A percentile compares a stretch with the other conserved stretches of the same genome.
phyloP scores from a whole-genome alignment of 129 eudicot species.

The Ambrosia trifida region DNA sequence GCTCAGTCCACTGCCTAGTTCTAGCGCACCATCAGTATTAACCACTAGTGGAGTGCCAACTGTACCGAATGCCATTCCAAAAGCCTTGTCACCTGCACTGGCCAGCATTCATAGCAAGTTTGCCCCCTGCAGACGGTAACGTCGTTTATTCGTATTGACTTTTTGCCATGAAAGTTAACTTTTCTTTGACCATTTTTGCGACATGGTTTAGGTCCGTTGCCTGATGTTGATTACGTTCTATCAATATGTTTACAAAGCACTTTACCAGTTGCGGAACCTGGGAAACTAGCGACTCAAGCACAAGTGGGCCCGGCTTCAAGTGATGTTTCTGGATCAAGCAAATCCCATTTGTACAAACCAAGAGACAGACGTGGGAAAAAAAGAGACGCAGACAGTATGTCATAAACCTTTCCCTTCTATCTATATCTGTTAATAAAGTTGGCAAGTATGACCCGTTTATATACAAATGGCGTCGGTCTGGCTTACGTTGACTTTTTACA shows the following conservation, averaged over 20 bases:
- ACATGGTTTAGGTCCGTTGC: conserved; percentile 71
- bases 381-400: conserved; percentile 71
- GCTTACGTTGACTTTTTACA: neutral
- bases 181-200: conserved; percentile 1
- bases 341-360: conserved; percentile 50
- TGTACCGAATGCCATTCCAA: conserved; percentile 46
- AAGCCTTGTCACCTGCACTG: conserved; percentile 72
- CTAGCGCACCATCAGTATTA: conserved; percentile 29
- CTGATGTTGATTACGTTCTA: conserved; percentile 86
- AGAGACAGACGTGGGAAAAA: conserved; percentile 77
- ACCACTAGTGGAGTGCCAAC: conserved; percentile 44
- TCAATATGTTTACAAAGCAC: conserved; percentile 87
- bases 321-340: conserved; percentile 67
- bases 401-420: conserved; percentile 13
- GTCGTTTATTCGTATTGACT: conserved; percentile 2
- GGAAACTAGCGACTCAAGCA: conserved; percentile 37
- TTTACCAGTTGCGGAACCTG: conserved; percentile 41
- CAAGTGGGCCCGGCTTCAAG: conserved; percentile 64
- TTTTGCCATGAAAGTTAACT: conserved; percentile 17
- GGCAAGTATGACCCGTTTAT: neutral
- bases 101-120: conserved; percentile 64
- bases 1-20: conserved; percentile 41
- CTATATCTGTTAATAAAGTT: neutral
- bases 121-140: conserved; percentile 79
- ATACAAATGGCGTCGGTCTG: neutral